A percentile compares a stretch with the other conserved stretches of the same genome.
Conservation (phyloP, 169 alveolate genomes). For the Cryptosporidium meleagridis region DNA sequence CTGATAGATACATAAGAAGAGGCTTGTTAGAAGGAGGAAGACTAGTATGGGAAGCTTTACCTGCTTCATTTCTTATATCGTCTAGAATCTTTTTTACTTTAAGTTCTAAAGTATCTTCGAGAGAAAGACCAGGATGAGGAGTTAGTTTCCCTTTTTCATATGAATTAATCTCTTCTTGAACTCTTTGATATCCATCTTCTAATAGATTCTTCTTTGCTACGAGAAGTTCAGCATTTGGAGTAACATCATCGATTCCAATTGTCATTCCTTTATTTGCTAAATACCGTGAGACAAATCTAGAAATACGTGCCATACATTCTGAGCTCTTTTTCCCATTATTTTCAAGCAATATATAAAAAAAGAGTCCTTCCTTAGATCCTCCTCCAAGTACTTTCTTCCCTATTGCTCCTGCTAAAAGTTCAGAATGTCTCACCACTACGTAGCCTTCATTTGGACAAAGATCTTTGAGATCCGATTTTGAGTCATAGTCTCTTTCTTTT, state of each 20-base stretch:
- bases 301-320: constrained; percentile 94
- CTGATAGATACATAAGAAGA: constrained; percentile 96
- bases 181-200: constrained; percentile 88
- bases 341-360: constrained; percentile 92
- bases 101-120: constrained; percentile 95
- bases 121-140: constrained; percentile 95
- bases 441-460: constrained; percentile 95
- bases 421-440: constrained; percentile 94
- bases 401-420: constrained; percentile 94
- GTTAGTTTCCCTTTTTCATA: constrained; percentile 88
- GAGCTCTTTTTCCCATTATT: constrained; percentile 92
- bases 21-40: constrained; percentile 93
- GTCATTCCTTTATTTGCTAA: constrained; percentile 96
- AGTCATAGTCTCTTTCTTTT: constrained; percentile 89
- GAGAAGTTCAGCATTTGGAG: constrained; percentile 85
- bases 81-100: constrained; percentile 90
- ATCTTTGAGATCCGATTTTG: constrained; percentile 78
- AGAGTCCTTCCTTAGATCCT: constrained; percentile 93
- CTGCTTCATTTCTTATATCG: constrained; percentile 93
- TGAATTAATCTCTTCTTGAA: constrained; percentile 87
- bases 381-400: constrained; percentile 90
- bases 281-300: constrained; percentile 96
- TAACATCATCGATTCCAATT: constrained; percentile 98
- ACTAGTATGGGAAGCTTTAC: constrained; percentile 89
- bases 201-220: constrained; percentile 81